These are phyloP conservation scores for Globisporangium nunn DNA, from an alignment of 352 stramenopile genomes.

Conservation along the genomic window DNA sequence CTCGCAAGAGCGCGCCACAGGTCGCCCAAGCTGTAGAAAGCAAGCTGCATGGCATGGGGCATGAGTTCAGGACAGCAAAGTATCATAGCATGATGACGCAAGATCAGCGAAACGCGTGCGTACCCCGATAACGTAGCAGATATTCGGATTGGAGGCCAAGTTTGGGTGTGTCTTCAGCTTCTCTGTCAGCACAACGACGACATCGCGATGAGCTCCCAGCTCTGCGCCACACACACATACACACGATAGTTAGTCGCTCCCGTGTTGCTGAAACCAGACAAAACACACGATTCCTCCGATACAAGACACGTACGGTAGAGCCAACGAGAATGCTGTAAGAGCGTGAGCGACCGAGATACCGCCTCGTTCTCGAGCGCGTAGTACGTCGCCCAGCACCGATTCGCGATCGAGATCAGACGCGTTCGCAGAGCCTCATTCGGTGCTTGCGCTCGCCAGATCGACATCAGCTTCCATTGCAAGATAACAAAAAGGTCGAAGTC, in stretches of 20 bases:
- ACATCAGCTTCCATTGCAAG: slow-evolving; percentile 53
- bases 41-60: slow-evolving; percentile 23
- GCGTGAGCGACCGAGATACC: slow-evolving; percentile 5
- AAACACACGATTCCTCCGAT: background rate
- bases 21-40: slow-evolving; percentile 20
- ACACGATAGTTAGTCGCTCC: background rate
- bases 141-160: slow-evolving; percentile 9
- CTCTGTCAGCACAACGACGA: slow-evolving; percentile 19
- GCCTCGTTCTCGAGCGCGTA: slow-evolving; percentile 51
- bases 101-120: background rate
- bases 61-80: background rate
- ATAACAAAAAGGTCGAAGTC: slow-evolving; percentile 72
- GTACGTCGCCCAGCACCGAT: slow-evolving; percentile 33
- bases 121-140: slow-evolving; percentile 50
- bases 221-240: slow-evolving; percentile 13
- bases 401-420: slow-evolving; percentile 26
- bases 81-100: background rate
- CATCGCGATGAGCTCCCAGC: slow-evolving; percentile 23
- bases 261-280: background rate
- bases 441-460: slow-evolving; percentile 15
- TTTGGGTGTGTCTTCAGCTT: background rate
- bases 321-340: slow-evolving; percentile 60
- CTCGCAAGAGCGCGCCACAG: slow-evolving; percentile 37
- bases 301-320: slow-evolving; percentile 45
- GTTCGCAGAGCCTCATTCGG: background rate